phyloP scores from a whole-genome alignment of 1,284 basidiomycete species.

The Bjerkandera adusta region DNA sequence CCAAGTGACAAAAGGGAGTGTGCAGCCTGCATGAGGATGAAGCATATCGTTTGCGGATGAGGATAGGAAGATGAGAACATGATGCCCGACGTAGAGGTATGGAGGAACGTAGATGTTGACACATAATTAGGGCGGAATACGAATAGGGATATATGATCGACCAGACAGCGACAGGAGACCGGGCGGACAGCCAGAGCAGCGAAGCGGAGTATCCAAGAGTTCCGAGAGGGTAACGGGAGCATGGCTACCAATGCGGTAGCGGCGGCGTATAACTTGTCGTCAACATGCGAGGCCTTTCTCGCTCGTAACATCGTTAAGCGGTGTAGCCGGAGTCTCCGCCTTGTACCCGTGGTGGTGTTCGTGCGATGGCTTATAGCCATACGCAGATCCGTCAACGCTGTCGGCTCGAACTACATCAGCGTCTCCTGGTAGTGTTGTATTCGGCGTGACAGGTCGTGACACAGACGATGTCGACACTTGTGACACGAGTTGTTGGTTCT shows the following conservation, averaged over 20 bases:
- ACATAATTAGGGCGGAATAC: constrained; percentile 9
- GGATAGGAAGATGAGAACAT: not conserved
- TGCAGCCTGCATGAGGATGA: constrained; percentile 1
- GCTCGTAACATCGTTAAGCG: constrained; percentile 5
- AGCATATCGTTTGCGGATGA: not conserved
- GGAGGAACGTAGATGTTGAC: not conserved
- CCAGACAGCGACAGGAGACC: constrained; percentile 4
- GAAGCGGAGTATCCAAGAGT: too few species aligned
- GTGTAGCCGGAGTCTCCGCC: constrained; percentile 2
- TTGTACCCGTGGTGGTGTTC: not conserved
- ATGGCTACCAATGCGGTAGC: too few species aligned
- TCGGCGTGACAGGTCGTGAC: constrained; percentile 47
- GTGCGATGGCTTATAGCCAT: constrained; percentile 26
- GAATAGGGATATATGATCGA: constrained; percentile 6
- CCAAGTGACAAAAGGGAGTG: constrained; percentile 4
- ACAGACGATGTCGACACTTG: constrained; percentile 44
- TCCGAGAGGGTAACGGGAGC: too few species aligned
- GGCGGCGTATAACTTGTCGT: not conserved
- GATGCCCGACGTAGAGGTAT: not conserved
- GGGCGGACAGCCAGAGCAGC: too few species aligned
- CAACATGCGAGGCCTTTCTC: constrained; percentile 6
- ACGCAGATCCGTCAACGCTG: constrained; percentile 23
- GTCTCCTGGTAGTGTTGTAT: constrained; percentile 22
- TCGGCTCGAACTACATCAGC: constrained; percentile 22
- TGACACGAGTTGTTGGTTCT: constrained; percentile 64